Percentiles rank a stretch among this genome's conserved stretches.
These are phyloP conservation scores for Chaetomiaceae sp. DNA, from an alignment of 2,329 filamentous ascomycete species.

Conservation along the genomic window DNA sequence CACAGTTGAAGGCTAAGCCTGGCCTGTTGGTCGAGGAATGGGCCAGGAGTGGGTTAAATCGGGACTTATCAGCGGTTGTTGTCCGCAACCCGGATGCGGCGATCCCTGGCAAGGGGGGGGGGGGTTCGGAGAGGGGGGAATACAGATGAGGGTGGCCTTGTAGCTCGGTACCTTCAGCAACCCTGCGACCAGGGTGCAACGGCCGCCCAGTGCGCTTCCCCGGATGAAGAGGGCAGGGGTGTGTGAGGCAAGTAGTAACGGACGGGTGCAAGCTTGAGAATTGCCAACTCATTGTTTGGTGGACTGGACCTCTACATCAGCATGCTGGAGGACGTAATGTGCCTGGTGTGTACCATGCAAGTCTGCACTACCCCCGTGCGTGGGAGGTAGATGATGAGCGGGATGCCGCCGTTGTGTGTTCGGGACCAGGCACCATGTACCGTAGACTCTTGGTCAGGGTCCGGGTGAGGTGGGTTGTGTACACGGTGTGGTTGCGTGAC, in stretches of 20 bases:
- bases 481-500: conserved; percentile 11
- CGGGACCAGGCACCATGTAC: conserved; percentile 22
- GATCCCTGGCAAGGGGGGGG: conserved; percentile 19
- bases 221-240: conserved; percentile 7
- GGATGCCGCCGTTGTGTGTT: conserved; percentile 15
- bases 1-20: not conserved
- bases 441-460: conserved; percentile 4
- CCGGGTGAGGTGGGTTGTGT: conserved; percentile 9
- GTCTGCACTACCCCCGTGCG: conserved; percentile 18
- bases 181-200: conserved; percentile 7
- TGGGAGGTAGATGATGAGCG: conserved; percentile 3
- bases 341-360: conserved; percentile 12
- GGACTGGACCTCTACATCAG: conserved; percentile 17
- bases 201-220: conserved; percentile 9
- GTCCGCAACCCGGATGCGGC: conserved; percentile 15
- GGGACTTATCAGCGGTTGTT: conserved; percentile 17
- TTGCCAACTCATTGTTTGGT: conserved; percentile 25
- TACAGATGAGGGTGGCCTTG: conserved; percentile 12
- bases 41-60: conserved; percentile 10
- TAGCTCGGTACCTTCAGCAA: conserved; percentile 14
- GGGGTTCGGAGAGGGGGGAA: not conserved
- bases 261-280: conserved; percentile 16
- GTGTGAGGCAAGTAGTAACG: not conserved
- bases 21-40: conserved; percentile 19
- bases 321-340: conserved; percentile 12